phyloP scores from a whole-genome alignment of 2,329 filamentous ascomycete species.

The Nigrospora osmanthi region DNA sequence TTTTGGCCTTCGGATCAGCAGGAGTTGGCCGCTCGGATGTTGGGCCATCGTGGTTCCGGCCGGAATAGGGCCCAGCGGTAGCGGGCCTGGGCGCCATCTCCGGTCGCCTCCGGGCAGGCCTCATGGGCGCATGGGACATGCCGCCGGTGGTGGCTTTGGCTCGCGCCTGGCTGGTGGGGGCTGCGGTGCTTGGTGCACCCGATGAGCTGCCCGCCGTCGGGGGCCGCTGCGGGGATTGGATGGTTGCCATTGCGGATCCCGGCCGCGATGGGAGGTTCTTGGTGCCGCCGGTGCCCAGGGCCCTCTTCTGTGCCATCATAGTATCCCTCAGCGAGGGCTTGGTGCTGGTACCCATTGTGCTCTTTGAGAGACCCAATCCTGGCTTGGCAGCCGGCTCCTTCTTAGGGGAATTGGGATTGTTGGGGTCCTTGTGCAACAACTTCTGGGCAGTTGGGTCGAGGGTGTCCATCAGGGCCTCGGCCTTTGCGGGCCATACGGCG shows the following conservation, averaged over 20 bases:
- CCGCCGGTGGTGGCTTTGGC: conserved; percentile 38
- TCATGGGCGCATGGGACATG: conserved; percentile 56
- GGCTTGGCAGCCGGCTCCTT: conserved; percentile 43
- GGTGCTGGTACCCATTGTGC: conserved; percentile 42
- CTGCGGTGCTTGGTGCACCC: conserved; percentile 22
- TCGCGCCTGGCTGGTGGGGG: conserved; percentile 29
- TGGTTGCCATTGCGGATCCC: conserved; percentile 56
- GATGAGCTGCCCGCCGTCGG: conserved; percentile 29
- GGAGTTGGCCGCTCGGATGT: conserved; percentile 37
- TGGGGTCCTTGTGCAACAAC: conserved; percentile 72
- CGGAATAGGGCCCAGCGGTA: conserved; percentile 58
- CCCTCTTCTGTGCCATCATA: conserved; percentile 75
- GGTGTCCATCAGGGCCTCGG: conserved; percentile 69
- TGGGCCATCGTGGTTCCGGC: conserved; percentile 41
- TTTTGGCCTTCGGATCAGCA: conserved; percentile 35
- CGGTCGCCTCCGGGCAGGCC: conserved; percentile 49
- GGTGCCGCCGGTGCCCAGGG: conserved; percentile 31
- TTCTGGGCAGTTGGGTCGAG: conserved; percentile 74
- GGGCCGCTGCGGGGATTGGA: conserved; percentile 42
- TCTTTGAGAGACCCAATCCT: conserved; percentile 54
- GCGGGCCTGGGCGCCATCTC: conserved; percentile 52
- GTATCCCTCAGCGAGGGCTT: conserved; percentile 71
- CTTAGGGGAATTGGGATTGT: conserved; percentile 67
- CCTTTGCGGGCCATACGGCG: conserved; percentile 67
- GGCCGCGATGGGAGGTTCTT: conserved; percentile 48